Evolutionary conservation across 257 asterid genomes (phyloP).

Genomic region (Prunella vulgaris): DNA sequence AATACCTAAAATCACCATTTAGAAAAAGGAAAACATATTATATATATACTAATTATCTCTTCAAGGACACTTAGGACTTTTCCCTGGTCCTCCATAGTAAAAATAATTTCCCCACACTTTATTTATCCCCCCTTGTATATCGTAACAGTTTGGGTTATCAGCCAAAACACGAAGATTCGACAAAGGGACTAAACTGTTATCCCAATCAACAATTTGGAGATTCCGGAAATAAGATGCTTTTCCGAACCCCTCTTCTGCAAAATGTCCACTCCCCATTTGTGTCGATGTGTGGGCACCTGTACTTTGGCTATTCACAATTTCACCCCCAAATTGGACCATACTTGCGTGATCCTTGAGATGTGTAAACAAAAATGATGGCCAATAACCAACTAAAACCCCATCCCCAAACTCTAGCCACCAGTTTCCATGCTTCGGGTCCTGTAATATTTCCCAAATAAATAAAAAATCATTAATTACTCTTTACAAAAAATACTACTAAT

Average conservation of each 20-base stretch:
- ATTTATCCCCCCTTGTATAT: slow-evolving; percentile 45
- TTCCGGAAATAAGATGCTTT: slow-evolving; percentile 56
- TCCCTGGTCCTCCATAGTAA: slow-evolving; percentile 63
- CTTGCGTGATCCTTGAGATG: slow-evolving; percentile 47
- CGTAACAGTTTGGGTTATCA: slow-evolving; percentile 47
- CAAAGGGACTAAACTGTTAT: slow-evolving; percentile 41
- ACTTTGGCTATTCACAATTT: slow-evolving; percentile 40
- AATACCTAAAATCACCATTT: slow-evolving; percentile 19
- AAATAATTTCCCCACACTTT: slow-evolving; percentile 52
- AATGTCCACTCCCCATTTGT: slow-evolving; percentile 67
- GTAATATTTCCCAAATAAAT: neutral
- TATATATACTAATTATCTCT: too few relatives aligned
- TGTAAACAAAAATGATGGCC: slow-evolving; percentile 53
- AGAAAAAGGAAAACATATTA: neutral
- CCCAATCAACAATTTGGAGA: slow-evolving; percentile 48
- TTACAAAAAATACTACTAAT: neutral
- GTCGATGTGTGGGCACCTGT: slow-evolving; percentile 40
- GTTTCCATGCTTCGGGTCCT: slow-evolving; percentile 65
- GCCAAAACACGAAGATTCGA: slow-evolving; percentile 51
- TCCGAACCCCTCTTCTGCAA: slow-evolving; percentile 55
- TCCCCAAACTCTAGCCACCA: slow-evolving; percentile 65
- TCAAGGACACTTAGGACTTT: slow-evolving; percentile 45
- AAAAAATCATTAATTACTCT: neutral
- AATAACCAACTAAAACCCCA: slow-evolving; percentile 51
- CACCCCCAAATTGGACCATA: slow-evolving; percentile 56